phyloP scores from a whole-genome alignment of 768 basidiomycete species.

The Neoboletus magnificus region DNA sequence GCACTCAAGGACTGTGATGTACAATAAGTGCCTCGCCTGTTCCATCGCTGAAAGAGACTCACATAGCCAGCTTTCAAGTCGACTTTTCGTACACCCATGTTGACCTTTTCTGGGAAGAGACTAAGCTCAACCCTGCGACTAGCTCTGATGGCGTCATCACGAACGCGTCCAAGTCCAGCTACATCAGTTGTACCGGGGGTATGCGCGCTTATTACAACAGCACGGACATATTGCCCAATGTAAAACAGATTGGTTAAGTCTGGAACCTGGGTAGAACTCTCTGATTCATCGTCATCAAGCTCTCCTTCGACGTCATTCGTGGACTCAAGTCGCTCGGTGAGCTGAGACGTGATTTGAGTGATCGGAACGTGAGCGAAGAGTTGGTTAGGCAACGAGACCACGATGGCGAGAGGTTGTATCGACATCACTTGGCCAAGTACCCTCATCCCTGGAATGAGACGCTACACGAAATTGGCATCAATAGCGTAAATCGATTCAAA shows the following conservation, averaged over 20 bases:
- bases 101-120: slow-evolving; percentile 80
- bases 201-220: slow-evolving; percentile 68
- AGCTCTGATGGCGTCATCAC: slow-evolving; percentile 63
- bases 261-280: slow-evolving; percentile 43
- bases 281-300: slow-evolving; percentile 45
- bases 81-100: slow-evolving; percentile 69
- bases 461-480: slow-evolving; percentile 40
- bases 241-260: slow-evolving; percentile 73
- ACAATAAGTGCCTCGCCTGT: slow-evolving; percentile 1
- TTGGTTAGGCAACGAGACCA: slow-evolving; percentile 95
- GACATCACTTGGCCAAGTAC: slow-evolving; percentile 84
- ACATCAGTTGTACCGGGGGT: slow-evolving; percentile 60
- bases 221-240: slow-evolving; percentile 84
- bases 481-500: not conserved
- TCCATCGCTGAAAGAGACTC: slow-evolving; percentile 34
- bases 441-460: slow-evolving; percentile 79
- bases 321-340: slow-evolving; percentile 69
- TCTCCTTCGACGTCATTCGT: slow-evolving; percentile 50
- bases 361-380: slow-evolving; percentile 92
- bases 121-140: slow-evolving; percentile 83
- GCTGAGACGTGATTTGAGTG: slow-evolving; percentile 80
- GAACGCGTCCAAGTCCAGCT: slow-evolving; percentile 54
- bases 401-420: slow-evolving; percentile 82
- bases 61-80: slow-evolving; percentile 79
- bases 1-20: slow-evolving; percentile 63